phyloP scores from a whole-genome alignment of 2,329 filamentous ascomycete species.

The Immersiporthe knoxdaviesiana region DNA sequence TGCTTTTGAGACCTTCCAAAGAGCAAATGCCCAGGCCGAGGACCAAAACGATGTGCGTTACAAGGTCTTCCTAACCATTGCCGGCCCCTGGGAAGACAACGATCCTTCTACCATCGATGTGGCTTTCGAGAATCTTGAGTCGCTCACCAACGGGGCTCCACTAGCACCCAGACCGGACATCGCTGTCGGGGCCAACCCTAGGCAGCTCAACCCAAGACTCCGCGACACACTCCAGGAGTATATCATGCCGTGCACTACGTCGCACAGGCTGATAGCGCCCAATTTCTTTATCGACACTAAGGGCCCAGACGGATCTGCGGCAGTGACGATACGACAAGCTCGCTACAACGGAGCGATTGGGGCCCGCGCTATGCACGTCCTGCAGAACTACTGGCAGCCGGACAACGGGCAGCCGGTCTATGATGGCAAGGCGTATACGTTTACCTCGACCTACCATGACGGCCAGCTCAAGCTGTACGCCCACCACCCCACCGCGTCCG shows the following conservation, averaged over 20 bases:
- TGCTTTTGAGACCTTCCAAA: conserved; percentile 37
- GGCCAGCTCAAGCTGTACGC: conserved; percentile 44
- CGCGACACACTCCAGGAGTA: conserved; percentile 33
- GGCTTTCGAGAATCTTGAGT: conserved; percentile 41
- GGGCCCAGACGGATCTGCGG: conserved; percentile 38
- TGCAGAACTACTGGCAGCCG: conserved; percentile 23
- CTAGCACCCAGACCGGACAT: conserved; percentile 38
- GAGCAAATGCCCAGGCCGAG: conserved; percentile 35
- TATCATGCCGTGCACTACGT: conserved; percentile 40
- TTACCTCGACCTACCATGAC: conserved; percentile 5
- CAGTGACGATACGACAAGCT: conserved; percentile 41
- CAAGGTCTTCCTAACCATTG: conserved; percentile 40
- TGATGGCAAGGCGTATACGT: not conserved
- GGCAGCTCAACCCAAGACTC: conserved; percentile 23
- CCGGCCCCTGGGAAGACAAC: conserved; percentile 31
- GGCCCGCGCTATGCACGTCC: not conserved
- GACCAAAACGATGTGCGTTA: conserved; percentile 43
- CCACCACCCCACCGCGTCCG: conserved; percentile 42
- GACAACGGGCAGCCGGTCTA: conserved; percentile 18
- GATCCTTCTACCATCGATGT: conserved; percentile 36
- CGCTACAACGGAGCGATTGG: conserved; percentile 32
- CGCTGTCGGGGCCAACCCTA: conserved; percentile 37
- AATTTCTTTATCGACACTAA: conserved; percentile 49
- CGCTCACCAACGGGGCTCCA: conserved; percentile 39
- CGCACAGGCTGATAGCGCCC: conserved; percentile 39